These are phyloP conservation scores for Solanum piurae DNA, from an alignment of 257 asterid species.

Conservation along the genomic window DNA sequence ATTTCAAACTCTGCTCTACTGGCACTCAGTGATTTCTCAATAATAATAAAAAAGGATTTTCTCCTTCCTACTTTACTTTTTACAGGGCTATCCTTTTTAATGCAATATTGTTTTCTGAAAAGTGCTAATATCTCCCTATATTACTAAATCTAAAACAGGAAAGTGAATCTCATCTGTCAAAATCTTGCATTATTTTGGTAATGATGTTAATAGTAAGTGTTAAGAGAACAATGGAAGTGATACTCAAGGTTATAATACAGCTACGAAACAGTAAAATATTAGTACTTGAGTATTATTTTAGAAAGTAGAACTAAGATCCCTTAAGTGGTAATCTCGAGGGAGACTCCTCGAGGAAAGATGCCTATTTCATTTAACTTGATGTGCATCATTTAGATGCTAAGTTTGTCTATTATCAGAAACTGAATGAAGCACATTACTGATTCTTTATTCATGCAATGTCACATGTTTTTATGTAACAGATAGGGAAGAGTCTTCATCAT, in stretches of 20 bases:
- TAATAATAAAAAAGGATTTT: not conserved
- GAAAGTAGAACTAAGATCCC: not conserved
- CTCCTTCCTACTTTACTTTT: not conserved
- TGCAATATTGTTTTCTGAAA: not conserved
- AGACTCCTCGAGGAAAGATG: not conserved
- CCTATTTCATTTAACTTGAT: not conserved
- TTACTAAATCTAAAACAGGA: not conserved
- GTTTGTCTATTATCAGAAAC: not conserved
- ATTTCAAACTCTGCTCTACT: not conserved
- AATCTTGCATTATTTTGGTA: not conserved
- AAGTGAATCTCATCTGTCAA: not conserved
- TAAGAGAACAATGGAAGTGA: not conserved
- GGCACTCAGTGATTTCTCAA: not conserved
- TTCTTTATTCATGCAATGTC: not conserved
- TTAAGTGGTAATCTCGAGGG: not conserved
- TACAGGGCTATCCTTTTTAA: not conserved
- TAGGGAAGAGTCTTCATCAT: not conserved
- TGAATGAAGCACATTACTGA: not conserved
- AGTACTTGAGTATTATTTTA: not conserved
- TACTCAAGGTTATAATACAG: not conserved
- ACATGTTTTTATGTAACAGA: not conserved
- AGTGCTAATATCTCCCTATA: not conserved
- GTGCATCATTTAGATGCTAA: not conserved
- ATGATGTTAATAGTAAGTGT: not conserved
- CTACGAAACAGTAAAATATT: not conserved